Percentiles rank a stretch among this genome's conserved stretches.
Conservation (phyloP, 2,329 filamentous ascomycete species). For the Aspergillus sp. region DNA sequence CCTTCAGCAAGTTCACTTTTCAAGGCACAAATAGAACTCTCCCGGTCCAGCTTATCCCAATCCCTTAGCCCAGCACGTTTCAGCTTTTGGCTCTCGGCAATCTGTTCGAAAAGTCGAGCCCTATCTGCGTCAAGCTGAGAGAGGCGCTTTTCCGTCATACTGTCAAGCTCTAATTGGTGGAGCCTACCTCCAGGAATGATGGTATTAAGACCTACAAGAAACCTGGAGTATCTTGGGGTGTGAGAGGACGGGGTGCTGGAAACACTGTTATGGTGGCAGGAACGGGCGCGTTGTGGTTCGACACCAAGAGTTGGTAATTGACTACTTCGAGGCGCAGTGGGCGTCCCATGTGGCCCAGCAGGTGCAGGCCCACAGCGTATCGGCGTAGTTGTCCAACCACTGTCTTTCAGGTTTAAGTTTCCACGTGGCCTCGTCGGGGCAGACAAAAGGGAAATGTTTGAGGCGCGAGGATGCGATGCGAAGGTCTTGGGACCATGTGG, state of each 20-base stretch:
- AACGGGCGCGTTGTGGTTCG: constrained; percentile 35
- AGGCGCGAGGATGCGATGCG: constrained; percentile 38
- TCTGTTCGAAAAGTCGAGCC: constrained; percentile 45
- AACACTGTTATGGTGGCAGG: constrained; percentile 38
- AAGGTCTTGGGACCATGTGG: constrained; percentile 37
- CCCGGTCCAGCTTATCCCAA: constrained; percentile 49
- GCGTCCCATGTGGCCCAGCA: constrained; percentile 30
- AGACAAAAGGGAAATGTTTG: constrained; percentile 42
- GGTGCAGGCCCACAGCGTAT: constrained; percentile 35
- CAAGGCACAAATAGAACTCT: constrained; percentile 47
- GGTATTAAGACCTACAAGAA: constrained; percentile 39
- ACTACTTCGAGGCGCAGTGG: constrained; percentile 39
- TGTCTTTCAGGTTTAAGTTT: constrained; percentile 34
- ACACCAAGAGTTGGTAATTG: constrained; percentile 28
- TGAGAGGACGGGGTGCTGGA: constrained; percentile 38
- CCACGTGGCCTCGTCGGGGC: constrained; percentile 51
- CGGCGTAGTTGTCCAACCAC: constrained; percentile 31
- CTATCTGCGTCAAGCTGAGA: constrained; percentile 46
- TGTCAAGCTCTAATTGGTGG: constrained; percentile 39
- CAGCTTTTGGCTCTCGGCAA: constrained; percentile 43
- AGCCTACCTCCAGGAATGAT: constrained; percentile 46
- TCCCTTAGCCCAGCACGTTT: constrained; percentile 46
- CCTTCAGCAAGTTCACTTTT: constrained; percentile 51
- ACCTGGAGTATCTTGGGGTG: constrained; percentile 40
- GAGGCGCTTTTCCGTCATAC: constrained; percentile 45